Base-by-base conservation (phyloP, 768 basidiomycete genomes). In the Russula griseocarnosa region DNA sequence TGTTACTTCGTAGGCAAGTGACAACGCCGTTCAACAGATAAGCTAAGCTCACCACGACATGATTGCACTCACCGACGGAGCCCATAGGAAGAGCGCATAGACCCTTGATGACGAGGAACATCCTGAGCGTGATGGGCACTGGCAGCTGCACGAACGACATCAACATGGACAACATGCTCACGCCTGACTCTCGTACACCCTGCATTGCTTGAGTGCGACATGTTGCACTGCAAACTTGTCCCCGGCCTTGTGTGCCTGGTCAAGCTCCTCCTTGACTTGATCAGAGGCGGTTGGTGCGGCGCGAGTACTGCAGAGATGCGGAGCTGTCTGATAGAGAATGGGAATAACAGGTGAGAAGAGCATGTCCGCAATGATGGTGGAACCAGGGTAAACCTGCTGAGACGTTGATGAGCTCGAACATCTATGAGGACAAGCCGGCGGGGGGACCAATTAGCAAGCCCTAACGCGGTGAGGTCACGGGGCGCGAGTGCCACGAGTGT, bases 31-130 rank as follows among this genome's bases (percentile, higher is more conserved):
- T n/a, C n/a, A n/a, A n/a, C n/a, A n/a, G n/a, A n/a, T n/a, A n/a
- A n/a, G n/a, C n/a, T n/a, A n/a, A n/a, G n/a, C n/a, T n/a, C n/a
- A n/a, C n/a, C n/a, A n/a, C n/a, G n/a, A n/a, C n/a, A n/a, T n/a
- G n/a, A n/a, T n/a, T n/a, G n/a, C n/a, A n/a, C n/a, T n/a, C n/a
- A n/a, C n/a, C n/a, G n/a, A n/a, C n/a, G n/a, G n/a, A n/a, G n/a
- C n/a, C n/a, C n/a, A n/a, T n/a, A 0, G 91, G 91, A 51, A 86
- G 73, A 54, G 79, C 77, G 69, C 87, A 86, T 78, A 98, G 81
- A 54, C 76, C 77, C 74, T 84, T 85, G 60, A 96, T 73, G 20
- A 83, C 92, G 68, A 92, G 87, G 81, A 98, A 98, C 76, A 92
- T 76, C 16, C 87, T 85, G 34, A 97, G 75, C 53, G 88, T 87